Conservation (phyloP, 345 rosid species). For the Turritis glabra region DNA sequence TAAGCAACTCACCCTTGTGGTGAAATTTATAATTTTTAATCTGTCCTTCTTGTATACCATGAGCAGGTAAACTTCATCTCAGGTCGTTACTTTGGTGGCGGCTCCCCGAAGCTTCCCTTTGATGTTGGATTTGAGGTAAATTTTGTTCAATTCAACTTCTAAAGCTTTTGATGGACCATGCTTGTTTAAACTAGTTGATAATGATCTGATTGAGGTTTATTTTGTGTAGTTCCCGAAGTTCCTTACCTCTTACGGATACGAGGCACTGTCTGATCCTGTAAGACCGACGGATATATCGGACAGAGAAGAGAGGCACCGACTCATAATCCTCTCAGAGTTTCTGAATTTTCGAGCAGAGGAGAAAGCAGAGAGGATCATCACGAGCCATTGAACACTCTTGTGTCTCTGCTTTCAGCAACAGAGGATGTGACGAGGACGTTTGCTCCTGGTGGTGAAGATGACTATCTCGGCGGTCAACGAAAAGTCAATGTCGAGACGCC, state of each 20-base stretch:
- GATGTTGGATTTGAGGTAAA: constrained; percentile 96
- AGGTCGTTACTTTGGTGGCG: constrained; percentile 79
- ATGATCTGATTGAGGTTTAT: too few species aligned
- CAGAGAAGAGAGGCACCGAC: neutral
- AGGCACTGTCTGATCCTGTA: constrained; percentile 7
- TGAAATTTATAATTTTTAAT: neutral
- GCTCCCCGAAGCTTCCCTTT: constrained; percentile 70
- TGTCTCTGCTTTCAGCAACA: constrained; percentile 21
- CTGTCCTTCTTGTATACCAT: constrained; percentile 23
- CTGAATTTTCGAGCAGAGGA: constrained; percentile 13
- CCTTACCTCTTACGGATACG: constrained; percentile 12
- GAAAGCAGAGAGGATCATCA: constrained; percentile 39
- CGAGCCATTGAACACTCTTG: constrained; percentile 42
- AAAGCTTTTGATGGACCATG: neutral
- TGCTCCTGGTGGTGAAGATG: constrained; percentile 36
- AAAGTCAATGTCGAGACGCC: constrained; percentile 46
- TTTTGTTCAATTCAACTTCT: neutral
- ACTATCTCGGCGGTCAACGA: constrained; percentile 37
- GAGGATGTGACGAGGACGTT: constrained; percentile 42
- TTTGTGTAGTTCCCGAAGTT: too few species aligned
- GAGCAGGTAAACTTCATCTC: constrained; percentile 93
- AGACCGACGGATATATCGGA: neutral
- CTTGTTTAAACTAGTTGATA: too few species aligned
- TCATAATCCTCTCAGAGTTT: neutral
- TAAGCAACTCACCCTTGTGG: neutral